Percentiles rank a stretch among this genome's conserved stretches.
Conservation (phyloP, 2,329 filamentous ascomycete genomes). For the Orbilia blumenaviensis region DNA sequence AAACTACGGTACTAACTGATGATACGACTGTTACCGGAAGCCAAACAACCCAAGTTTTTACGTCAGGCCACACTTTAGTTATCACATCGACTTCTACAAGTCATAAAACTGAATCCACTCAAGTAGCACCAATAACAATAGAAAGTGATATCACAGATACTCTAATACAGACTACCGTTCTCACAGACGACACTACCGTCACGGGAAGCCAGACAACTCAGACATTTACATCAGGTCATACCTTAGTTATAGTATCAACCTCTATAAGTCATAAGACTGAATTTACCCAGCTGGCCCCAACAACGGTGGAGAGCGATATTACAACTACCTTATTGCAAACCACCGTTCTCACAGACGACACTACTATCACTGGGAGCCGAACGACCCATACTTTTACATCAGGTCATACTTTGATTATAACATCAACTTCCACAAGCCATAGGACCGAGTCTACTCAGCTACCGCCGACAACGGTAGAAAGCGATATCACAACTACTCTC, state of each 20-base stretch:
- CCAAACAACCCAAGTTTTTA: background rate
- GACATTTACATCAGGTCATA: conserved; percentile 16
- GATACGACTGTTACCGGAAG: background rate
- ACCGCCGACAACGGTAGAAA: background rate
- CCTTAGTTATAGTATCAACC: background rate
- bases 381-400: conserved; percentile 9
- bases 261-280: background rate
- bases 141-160: background rate
- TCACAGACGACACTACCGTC: conserved; percentile 4
- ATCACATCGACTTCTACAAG: background rate
- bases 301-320: background rate
- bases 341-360: conserved; percentile 5
- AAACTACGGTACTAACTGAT: background rate
- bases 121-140: background rate
- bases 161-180: background rate
- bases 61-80: background rate
- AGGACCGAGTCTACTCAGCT: background rate
- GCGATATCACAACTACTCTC: background rate
- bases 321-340: background rate
- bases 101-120: background rate
- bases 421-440: background rate
- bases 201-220: background rate
- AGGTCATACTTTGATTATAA: background rate
- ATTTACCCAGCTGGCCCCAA: background rate
- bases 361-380: background rate